Evolutionary conservation across 768 basidiomycete species (phyloP).

Genomic region (Boletellus sp.): DNA sequence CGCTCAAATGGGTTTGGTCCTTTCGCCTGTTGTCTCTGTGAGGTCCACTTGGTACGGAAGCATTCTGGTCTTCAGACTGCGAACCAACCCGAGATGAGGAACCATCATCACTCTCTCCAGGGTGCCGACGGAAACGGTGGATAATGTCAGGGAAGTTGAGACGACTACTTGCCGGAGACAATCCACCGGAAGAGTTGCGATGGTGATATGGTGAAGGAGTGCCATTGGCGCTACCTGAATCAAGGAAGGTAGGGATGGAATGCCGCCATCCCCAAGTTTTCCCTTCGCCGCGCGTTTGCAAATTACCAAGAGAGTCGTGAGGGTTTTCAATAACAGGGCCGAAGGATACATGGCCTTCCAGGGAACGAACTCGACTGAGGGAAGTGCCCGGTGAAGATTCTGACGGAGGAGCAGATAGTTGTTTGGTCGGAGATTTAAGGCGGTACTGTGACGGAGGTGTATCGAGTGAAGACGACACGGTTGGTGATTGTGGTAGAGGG

Average conservation of each 20-base stretch:
- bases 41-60: conserved; percentile 20
- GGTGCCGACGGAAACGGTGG: conserved; percentile 33
- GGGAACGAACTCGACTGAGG: conserved; percentile 35
- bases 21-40: conserved; percentile 9
- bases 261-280: conserved; percentile 25
- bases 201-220: conserved; percentile 33
- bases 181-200: conserved; percentile 25
- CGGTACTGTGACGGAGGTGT: conserved; percentile 7
- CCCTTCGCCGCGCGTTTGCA: conserved; percentile 42
- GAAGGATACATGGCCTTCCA: conserved; percentile 54
- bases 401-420: conserved; percentile 33
- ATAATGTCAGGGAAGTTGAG: conserved; percentile 38
- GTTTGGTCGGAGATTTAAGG: conserved; percentile 15
- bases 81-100: conserved; percentile 46
- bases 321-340: conserved; percentile 51
- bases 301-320: conserved; percentile 45
- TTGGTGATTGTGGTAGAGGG: conserved; percentile 11
- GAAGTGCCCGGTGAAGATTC: conserved; percentile 40
- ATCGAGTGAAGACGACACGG: conserved; percentile 14
- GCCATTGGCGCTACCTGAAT: conserved; percentile 34
- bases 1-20: conserved; percentile 25
- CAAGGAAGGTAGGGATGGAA: conserved; percentile 26
- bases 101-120: conserved; percentile 45
- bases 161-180: conserved; percentile 45
- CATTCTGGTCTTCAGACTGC: conserved; percentile 39